Conservation (phyloP, 2,329 filamentous ascomycete genomes). For the Xylariaceae sp. region DNA sequence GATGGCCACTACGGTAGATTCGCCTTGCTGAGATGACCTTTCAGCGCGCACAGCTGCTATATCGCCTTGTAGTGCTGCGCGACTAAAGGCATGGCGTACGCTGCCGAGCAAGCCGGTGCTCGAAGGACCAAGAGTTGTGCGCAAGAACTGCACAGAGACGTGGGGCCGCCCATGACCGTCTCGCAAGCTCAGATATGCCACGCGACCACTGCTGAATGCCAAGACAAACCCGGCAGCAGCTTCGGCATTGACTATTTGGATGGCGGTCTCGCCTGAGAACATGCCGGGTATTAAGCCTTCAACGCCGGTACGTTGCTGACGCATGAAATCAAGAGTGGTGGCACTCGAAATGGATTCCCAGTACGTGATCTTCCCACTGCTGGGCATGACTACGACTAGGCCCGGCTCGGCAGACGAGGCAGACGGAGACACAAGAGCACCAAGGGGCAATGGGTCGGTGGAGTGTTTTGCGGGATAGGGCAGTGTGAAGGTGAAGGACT, state of each 20-base stretch:
- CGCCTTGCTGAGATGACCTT: slow-evolving; percentile 67
- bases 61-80: slow-evolving; percentile 67
- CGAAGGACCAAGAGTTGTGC: slow-evolving; percentile 52
- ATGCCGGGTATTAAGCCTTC: slow-evolving; percentile 71
- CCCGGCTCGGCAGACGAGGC: slow-evolving; percentile 78
- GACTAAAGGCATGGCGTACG: slow-evolving; percentile 70
- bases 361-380: slow-evolving; percentile 80
- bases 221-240: slow-evolving; percentile 80
- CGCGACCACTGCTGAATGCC: slow-evolving; percentile 76
- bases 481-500: slow-evolving; percentile 76
- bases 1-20: slow-evolving; percentile 77
- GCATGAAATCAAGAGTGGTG: slow-evolving; percentile 76
- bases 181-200: slow-evolving; percentile 81
- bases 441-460: slow-evolving; percentile 73
- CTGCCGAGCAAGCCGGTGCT: slow-evolving; percentile 73
- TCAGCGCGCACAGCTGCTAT: slow-evolving; percentile 77
- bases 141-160: slow-evolving; percentile 74
- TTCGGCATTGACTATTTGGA: slow-evolving; percentile 77
- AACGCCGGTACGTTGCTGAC: slow-evolving; percentile 75
- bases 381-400: slow-evolving; percentile 79
- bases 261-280: slow-evolving; percentile 72
- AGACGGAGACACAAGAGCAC: slow-evolving; percentile 75
- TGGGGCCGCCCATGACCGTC: slow-evolving; percentile 83
- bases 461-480: slow-evolving; percentile 66
- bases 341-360: slow-evolving; percentile 95